Percentiles rank a stretch among this genome's conserved stretches.
Conservation (phyloP, 495 filamentous ascomycete genomes). For the Pseudomonodictys pantanalensis region DNA sequence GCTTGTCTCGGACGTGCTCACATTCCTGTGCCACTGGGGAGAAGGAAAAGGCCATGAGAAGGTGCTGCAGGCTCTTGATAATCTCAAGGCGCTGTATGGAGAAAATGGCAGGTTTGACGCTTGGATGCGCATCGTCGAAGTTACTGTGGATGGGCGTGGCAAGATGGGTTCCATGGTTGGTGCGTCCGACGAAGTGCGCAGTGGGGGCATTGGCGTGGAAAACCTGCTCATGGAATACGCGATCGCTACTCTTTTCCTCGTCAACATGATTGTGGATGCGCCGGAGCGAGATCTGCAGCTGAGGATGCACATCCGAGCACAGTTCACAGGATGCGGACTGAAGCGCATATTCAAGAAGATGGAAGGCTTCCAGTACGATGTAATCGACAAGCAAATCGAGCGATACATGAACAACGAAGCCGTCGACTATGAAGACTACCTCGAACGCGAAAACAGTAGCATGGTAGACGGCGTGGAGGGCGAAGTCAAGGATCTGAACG, state of each 20-base stretch:
- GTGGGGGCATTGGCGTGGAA: constrained; percentile 97
- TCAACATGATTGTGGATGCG: constrained; percentile 96
- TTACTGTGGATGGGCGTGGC: constrained; percentile 91
- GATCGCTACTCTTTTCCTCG: constrained; percentile 86
- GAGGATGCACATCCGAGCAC: constrained; percentile 88
- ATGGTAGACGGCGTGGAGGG: constrained; percentile 88
- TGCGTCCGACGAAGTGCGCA: constrained; percentile 93
- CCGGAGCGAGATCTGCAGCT: constrained; percentile 84
- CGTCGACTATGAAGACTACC: constrained; percentile 95
- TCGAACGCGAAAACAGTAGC: constrained; percentile 85
- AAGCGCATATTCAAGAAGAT: constrained; percentile 93
- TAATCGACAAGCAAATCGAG: constrained; percentile 98
- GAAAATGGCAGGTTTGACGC: constrained; percentile 97
- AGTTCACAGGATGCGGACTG: constrained; percentile 94
- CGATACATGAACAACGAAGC: constrained; percentile 89
- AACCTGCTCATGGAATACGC: constrained; percentile 99
- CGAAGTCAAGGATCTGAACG: constrained; percentile 89
- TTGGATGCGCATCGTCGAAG: constrained; percentile 98
- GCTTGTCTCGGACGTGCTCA: constrained; percentile 92
- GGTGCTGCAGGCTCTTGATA: constrained; percentile 89
- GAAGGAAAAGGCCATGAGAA: constrained; percentile 92
- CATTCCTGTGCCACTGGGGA: constrained; percentile 95
- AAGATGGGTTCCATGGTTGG: constrained; percentile 98
- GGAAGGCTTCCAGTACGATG: constrained; percentile 97
- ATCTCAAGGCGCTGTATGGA: constrained; percentile 81